Percentiles rank a stretch among this genome's conserved stretches.
Evolutionary conservation across 352 stramenopile genomes (phyloP).

Genomic region (Globisporangium megalacanthum): DNA sequence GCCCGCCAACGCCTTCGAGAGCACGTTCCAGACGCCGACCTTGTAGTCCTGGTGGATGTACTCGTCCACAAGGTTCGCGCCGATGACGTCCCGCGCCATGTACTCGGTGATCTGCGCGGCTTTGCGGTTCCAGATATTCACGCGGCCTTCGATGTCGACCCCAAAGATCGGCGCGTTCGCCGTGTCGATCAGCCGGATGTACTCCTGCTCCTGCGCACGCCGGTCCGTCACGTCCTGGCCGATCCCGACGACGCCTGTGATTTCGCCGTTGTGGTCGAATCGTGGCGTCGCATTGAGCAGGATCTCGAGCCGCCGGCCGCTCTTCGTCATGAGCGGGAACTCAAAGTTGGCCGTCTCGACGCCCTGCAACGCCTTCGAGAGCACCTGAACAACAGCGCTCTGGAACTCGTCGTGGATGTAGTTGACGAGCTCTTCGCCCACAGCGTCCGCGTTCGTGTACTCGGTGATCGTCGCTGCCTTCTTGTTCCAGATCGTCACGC

Average conservation of each 20-base stretch:
- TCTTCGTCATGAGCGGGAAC: slow-evolving; percentile 65
- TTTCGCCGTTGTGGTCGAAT: slow-evolving; percentile 51
- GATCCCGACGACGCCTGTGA: slow-evolving; percentile 58
- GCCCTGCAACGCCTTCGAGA: slow-evolving; percentile 47
- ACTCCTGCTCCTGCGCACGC: slow-evolving; percentile 68
- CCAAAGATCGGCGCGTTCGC: slow-evolving; percentile 84
- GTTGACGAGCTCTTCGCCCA: slow-evolving; percentile 51
- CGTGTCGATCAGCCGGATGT: slow-evolving; percentile 79
- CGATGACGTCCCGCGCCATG: slow-evolving; percentile 54
- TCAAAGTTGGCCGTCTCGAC: slow-evolving; percentile 70
- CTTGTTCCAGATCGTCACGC: slow-evolving; percentile 87
- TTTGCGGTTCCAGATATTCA: slow-evolving; percentile 85
- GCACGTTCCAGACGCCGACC: slow-evolving; percentile 41
- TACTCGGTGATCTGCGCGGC: slow-evolving; percentile 78
- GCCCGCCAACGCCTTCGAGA: slow-evolving; percentile 47
- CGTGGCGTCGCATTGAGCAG: slow-evolving; percentile 54
- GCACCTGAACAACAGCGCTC: slow-evolving; percentile 47
- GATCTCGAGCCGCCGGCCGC: slow-evolving; percentile 41
- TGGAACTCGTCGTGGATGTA: slow-evolving; percentile 64
- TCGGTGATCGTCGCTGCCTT: slow-evolving; percentile 77
- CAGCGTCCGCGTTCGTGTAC: slow-evolving; percentile 80
- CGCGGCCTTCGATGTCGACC: slow-evolving; percentile 52
- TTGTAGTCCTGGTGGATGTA: slow-evolving; percentile 68
- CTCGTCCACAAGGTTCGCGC: slow-evolving; percentile 60
- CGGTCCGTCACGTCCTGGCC: slow-evolving; percentile 68